Evolutionary conservation across 805 yeast species (phyloP), one percentile per base, ranked within the genome.

Genomic region (Metschnikowia vanudenii): DNA sequence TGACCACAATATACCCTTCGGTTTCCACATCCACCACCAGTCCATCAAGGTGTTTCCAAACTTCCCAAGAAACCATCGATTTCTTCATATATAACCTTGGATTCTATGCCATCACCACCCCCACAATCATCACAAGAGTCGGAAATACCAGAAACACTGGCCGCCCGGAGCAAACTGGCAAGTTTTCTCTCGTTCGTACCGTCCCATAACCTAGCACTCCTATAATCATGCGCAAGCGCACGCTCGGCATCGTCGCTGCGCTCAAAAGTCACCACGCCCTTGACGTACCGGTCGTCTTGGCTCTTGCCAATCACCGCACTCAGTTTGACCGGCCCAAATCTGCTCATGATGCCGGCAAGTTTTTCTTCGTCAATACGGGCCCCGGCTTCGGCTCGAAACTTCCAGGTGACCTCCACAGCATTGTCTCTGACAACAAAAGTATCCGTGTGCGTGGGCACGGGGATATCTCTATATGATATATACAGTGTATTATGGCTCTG

Each of bases 151-250:
- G 12, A 12, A 17, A 38, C 19, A 22, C 34, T 36, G 16, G 37
- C 54, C 3, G 41, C 64, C 48, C 82, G 57, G 28, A 79, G 53
- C 39, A 79, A 62, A 46, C 80, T 75, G 7, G 81, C 77, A 34
- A 75, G 50, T 53, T 69, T 74, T 19, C 79, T 51, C 14, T 75
- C 69, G 1, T 65, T 67, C 1, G 71, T 58, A 1, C 67, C 66
- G 54, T 77, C 78, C 83, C 82, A 78, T 31, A 73, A 52, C 13
- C 60, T 57, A 9, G 71, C 75, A 26, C 54, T 55, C 1, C 63
- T 60, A 56, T 70, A 79, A 52, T 78, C 72, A 52, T 78, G 75
- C 3, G 50, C 43, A 9, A 63, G 45, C 2, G 82, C 81, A 24
- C 54, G 47, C 1, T 56, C 55, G 2, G 74, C 67, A 35, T 61